Conservation (phyloP, 2,329 filamentous ascomycete genomes). For the Paecilomyces sp. region DNA sequence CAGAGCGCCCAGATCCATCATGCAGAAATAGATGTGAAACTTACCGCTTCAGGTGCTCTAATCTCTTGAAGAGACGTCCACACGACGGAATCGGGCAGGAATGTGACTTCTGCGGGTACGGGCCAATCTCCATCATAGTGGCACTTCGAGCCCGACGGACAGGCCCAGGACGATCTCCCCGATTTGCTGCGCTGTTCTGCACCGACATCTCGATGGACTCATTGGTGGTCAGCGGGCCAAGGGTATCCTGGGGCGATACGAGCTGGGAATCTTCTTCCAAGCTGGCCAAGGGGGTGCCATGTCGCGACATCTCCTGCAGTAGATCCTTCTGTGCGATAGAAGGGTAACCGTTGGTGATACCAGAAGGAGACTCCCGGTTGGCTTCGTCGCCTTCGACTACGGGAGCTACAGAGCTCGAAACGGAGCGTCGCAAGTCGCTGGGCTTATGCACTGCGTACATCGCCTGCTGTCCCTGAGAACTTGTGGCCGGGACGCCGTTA, state of each 20-base stretch:
- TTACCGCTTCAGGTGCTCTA: conserved; percentile 99
- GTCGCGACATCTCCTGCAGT: conserved; percentile 70
- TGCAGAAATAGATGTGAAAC: conserved; percentile 30
- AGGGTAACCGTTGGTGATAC: conserved; percentile 64
- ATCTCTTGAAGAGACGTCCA: conserved; percentile 93
- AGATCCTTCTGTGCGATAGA: conserved; percentile 71
- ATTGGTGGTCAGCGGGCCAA: conserved; percentile 55
- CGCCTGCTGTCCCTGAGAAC: conserved; percentile 29
- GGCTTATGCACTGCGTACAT: conserved; percentile 64
- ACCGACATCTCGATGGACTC: conserved; percentile 51
- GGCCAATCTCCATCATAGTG: conserved; percentile 91
- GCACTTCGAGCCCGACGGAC: conserved; percentile 87
- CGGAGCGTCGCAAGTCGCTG: conserved; percentile 83
- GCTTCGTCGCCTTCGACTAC: conserved; percentile 73
- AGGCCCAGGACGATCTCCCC: conserved; percentile 59
- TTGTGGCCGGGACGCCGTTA: conserved; percentile 38
- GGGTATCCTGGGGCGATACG: conserved; percentile 61
- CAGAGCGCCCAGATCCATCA: conserved; percentile 16
- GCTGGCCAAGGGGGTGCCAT: conserved; percentile 81
- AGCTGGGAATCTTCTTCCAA: conserved; percentile 73
- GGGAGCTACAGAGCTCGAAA: conserved; percentile 79
- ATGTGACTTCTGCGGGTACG: conserved; percentile 96
- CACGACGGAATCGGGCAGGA: conserved; percentile 99
- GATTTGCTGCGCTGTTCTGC: conserved; percentile 52
- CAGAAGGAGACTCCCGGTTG: conserved; percentile 70